Evolutionary conservation across 108 stramenopile species (phyloP), one percentile per base, ranked within the genome.

Genomic region (Nitzschia palea): DNA sequence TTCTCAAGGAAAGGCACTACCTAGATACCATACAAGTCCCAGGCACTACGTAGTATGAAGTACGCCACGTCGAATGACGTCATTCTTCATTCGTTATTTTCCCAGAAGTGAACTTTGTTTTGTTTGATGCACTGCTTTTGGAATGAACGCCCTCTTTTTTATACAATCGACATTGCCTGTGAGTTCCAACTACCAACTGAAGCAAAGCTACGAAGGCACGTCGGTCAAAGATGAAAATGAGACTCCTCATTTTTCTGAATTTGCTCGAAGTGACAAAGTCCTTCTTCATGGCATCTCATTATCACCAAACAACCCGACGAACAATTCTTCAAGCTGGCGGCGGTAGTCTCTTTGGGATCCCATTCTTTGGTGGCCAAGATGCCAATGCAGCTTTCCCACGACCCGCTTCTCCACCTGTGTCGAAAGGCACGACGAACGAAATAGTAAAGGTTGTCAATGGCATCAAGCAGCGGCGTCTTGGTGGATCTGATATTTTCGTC

Each of bases 401-500:
- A 2, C 31, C 23, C 10, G 70, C 31, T 15, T 69, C 59, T 9
- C 36, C 34, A 18, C 53, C 54, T 28, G 70, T 51, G 17, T 56
- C 66, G 27, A 65, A 67, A 33, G 90, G 90, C 9, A 72, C 84
- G 3, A 91, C 90, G 3, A 86, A 86, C 52, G 84, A 88, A 65
- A 58, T 91, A 9, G 70, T 81, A 51, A 86, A 83, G 54, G 60
- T 66, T 33, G 88, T 90, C 27, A 85, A 93, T 68, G 88, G 88
- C 23, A 90, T 90, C 77, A 86, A 84, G 45, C 85, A 75, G 22
- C 79, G 89, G 27, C 68, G 92, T 1, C 68, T 93, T 17, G 92
- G 92, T 40, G 84, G 84, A 31, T 84, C 84, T 3, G 92, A 93
- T 57, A 90, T 93, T 67, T 43, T 90, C 3, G 92, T 93, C 15